These are phyloP conservation scores for Peronospora farinosa DNA, from an alignment of 352 stramenopile genomes.

Conservation along the genomic window DNA sequence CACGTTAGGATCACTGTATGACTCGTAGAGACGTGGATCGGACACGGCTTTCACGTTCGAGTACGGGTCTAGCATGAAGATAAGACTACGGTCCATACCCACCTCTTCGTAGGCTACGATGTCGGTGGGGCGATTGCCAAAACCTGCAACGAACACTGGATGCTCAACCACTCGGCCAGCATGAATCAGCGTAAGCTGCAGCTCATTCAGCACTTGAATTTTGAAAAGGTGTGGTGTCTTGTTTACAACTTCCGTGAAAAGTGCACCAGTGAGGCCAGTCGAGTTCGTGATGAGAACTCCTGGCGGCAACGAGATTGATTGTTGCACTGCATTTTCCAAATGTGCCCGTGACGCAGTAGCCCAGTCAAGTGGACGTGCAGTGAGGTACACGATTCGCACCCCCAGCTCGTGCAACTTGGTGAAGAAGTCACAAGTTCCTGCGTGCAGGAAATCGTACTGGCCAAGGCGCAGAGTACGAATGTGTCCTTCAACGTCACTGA, in stretches of 20 bases:
- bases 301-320: conserved; percentile 46
- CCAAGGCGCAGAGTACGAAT: conserved; percentile 77
- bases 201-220: conserved; percentile 70
- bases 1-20: conserved; percentile 74
- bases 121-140: conserved; percentile 80
- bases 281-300: conserved; percentile 80
- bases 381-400: conserved; percentile 77
- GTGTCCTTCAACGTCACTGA: conserved; percentile 81
- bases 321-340: conserved; percentile 67
- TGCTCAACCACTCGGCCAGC: conserved; percentile 62
- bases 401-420: conserved; percentile 67
- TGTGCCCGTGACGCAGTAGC: conserved; percentile 61
- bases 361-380: conserved; percentile 74
- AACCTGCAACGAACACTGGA: conserved; percentile 79
- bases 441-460: conserved; percentile 80
- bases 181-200: conserved; percentile 77
- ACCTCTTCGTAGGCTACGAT: conserved; percentile 74
- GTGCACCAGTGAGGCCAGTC: conserved; percentile 62
- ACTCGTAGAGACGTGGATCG: conserved; percentile 64
- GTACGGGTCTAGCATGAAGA: conserved; percentile 81
- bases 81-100: conserved; percentile 57
- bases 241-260: conserved; percentile 82
- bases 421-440: conserved; percentile 74
- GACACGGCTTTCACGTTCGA: conserved; percentile 64
- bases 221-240: conserved; percentile 85